Base-by-base conservation (phyloP, 352 stramenopile genomes). In the Pythium monospermum region DNA sequence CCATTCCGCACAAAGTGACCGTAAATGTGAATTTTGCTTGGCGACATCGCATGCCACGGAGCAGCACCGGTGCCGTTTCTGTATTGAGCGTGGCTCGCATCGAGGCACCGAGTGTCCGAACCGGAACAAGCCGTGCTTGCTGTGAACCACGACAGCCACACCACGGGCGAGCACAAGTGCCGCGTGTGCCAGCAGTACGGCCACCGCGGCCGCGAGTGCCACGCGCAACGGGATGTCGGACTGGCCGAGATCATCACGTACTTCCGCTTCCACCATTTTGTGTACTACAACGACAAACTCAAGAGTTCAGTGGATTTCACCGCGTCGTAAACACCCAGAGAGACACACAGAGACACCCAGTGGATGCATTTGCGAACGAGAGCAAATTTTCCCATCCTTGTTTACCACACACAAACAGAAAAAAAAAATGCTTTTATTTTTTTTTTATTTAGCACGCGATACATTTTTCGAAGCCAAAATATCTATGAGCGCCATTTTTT, bases 221-320 rank as follows among this genome's bases (percentile, higher is more conserved):
- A 93, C 58, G 68, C 71, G 28, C 83, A 93, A 48, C 75, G 83
- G 46, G 80, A 91, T 50, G 83, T 91, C 15, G 83, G 83, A 4
- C 68, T 88, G 57, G 69, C 83, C 15, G 83, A 94, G 56, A 61
- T 94, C 42, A 43, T 91, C 26, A 87, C 83, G 32, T 91, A 89
- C 66, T 94, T 91, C 57, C 83, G 81, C 18, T 94, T 85, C 59
- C 83, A 94, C 37, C 73, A 91, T 51, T 94, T 91, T 57, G 64
- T 94, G 16, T 94, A 94, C 57, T 94, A 94, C 75, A 91, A 91
- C 61, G 73, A 73, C 30, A 94, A 94, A 51, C 67, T 94, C 46
- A 91, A 91, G 49, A 86, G 86, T 53, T 89, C 82, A 35, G 83
- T 91, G 59, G 80, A 93, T 53, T 92, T 92, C 50, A 83, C 79